phyloP scores from a whole-genome alignment of 2,329 filamentous ascomycete species.

The Neobulgaria alba region DNA sequence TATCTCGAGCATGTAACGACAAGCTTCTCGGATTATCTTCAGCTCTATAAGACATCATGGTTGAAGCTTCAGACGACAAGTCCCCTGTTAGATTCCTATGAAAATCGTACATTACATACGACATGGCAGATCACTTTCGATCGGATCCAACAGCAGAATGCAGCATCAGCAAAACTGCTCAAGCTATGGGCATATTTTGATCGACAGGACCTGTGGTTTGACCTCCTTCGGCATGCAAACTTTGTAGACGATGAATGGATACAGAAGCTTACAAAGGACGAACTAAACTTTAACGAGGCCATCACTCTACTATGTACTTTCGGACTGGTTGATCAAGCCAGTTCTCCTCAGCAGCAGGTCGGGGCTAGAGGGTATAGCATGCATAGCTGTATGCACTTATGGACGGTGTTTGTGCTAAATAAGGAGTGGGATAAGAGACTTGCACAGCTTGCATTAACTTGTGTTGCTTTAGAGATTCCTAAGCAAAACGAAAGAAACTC shows the following conservation, averaged over 20 bases:
- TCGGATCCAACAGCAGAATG: constrained; percentile 28
- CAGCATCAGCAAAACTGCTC: constrained; percentile 29
- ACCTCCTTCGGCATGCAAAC: constrained; percentile 29
- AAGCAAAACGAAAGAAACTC: constrained; percentile 2
- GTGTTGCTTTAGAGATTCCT: constrained; percentile 8
- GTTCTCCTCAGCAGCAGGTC: constrained; percentile 5
- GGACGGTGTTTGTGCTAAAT: constrained; percentile 8
- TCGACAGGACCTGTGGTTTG: constrained; percentile 37
- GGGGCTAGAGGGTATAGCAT: constrained; percentile 11
- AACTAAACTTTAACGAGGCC: constrained; percentile 10
- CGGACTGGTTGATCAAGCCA: constrained; percentile 10
- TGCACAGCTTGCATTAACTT: constrained; percentile 6
- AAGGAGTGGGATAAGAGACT: constrained; percentile 9
- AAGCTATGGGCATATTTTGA: constrained; percentile 35
- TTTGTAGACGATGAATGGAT: constrained; percentile 9
- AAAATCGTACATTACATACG: constrained; percentile 9
- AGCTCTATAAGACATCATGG: constrained; percentile 11
- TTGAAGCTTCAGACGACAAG: constrained; percentile 9
- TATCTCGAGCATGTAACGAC: constrained; percentile 5
- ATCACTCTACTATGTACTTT: constrained; percentile 9
- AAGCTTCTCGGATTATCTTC: constrained; percentile 14
- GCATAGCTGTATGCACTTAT: constrained; percentile 12
- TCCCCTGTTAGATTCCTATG: constrained; percentile 10
- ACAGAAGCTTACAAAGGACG: constrained; percentile 7
- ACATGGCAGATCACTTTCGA: constrained; percentile 32